Evolutionary conservation across 2,329 filamentous ascomycete genomes (phyloP), one percentile per base, ranked within the genome.

Genomic region (Cryphonectria japonica): DNA sequence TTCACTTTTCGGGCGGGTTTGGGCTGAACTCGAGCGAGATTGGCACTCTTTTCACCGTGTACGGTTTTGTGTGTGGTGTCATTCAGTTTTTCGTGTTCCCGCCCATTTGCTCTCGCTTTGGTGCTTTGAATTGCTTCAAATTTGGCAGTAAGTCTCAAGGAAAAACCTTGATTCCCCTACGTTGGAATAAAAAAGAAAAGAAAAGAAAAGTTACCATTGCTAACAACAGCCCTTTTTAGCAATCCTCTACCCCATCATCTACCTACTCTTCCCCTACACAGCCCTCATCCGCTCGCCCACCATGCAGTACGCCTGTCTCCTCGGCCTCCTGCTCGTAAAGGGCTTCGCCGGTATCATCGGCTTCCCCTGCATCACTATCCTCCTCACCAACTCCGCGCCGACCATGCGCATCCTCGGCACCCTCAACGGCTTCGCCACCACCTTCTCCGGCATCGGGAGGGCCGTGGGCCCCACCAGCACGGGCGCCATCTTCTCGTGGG

Each of bases 81-180:
- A 88, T 94, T 62, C 96, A 98, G 79, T 97, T 99, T 79, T 83
- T 96, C 66, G 77, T 97, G 69, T 98, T 97, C 79, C 94, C 95
- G 0, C 85, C 88, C 0, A 82, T 95, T 1, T 94, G 94, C 63
- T 85, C 88, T 43, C 86, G 85, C 32, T 93, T 89, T 73, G 95
- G 95, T 7, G 89, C 94, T 0, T 83, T 97, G 22, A 86, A 84
- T 67, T 96, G 93, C 79, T 91, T 93, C 75, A 90, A 89, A 74
- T 81, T 86, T n/a, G 89, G 90, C 75, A 83, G 84, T 85, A 79
- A 73, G 84, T 78, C 54, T 78, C 54, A 26, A 22, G 26, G 13
- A 43, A 59, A 16, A 43, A 59, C 1, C n/a, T 6, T 59, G 32
- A 9, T 16, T 59, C 6, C 9, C n/a, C 32, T 34, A 6, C 6